Percentiles rank a stretch among this genome's conserved stretches.
Evolutionary conservation across 768 basidiomycete species (phyloP).

Genomic region (Phanerochaete carnosa): DNA sequence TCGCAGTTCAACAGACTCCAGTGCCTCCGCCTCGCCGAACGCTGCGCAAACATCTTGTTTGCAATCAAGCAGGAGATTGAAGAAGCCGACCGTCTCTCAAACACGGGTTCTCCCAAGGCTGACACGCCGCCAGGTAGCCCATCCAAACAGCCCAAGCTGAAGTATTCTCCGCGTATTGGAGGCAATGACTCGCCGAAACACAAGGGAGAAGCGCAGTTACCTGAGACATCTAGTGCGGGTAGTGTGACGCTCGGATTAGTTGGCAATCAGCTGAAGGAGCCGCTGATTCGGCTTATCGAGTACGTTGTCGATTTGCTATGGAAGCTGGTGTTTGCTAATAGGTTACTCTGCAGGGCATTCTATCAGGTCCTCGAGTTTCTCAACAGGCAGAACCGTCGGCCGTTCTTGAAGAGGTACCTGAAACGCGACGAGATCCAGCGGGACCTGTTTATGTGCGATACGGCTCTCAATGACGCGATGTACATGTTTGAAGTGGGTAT

Average conservation of each 20-base stretch:
- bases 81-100: slow-evolving; percentile 45
- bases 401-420: slow-evolving; percentile 77
- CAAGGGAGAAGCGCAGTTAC: background rate
- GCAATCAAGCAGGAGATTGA: slow-evolving; percentile 59
- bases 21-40: slow-evolving; percentile 68
- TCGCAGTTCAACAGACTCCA: slow-evolving; percentile 62
- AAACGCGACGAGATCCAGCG: slow-evolving; percentile 65
- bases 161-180: background rate
- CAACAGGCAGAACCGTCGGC: slow-evolving; percentile 55
- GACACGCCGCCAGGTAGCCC: too few relatives aligned
- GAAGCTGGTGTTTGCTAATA: background rate
- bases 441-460: slow-evolving; percentile 50
- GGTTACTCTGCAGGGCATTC: slow-evolving; percentile 35
- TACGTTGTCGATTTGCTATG: slow-evolving; percentile 31
- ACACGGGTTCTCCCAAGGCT: background rate
- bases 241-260: slow-evolving; percentile 22
- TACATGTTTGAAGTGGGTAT: slow-evolving; percentile 50
- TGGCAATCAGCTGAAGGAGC: slow-evolving; percentile 43
- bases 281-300: slow-evolving; percentile 51
- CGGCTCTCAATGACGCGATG: slow-evolving; percentile 51
- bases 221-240: background rate
- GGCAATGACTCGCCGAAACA: background rate
- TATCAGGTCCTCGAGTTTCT: slow-evolving; percentile 46
- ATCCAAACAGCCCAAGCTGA: background rate
- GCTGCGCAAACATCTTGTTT: slow-evolving; percentile 67